Percentiles rank a stretch among this genome's conserved stretches.
phyloP scores from a whole-genome alignment of 2,329 filamentous ascomycete species.

The Scopulariopsis brevicaulis region DNA sequence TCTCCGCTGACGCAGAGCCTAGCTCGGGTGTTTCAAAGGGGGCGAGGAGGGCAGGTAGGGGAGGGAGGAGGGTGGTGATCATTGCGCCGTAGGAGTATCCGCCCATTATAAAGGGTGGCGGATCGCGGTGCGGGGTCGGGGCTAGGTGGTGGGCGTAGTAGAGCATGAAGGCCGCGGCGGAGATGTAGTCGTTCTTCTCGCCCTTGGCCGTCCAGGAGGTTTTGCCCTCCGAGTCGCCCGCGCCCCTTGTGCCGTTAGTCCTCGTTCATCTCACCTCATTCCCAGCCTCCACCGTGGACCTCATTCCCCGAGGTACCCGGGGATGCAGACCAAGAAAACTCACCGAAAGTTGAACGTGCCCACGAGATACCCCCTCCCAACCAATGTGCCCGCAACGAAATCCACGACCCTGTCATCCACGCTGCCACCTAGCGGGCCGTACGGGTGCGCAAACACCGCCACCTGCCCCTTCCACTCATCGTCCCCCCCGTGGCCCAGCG shows the following conservation, averaged over 20 bases:
- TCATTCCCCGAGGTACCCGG: neutral
- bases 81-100: constrained; percentile 91
- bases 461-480: constrained; percentile 34
- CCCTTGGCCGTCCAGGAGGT: constrained; percentile 82
- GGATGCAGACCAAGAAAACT: constrained; percentile 5
- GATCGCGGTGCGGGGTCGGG: constrained; percentile 15
- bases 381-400: constrained; percentile 49
- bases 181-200: constrained; percentile 73
- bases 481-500: constrained; percentile 12
- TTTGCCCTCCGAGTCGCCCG: constrained; percentile 58
- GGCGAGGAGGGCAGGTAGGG: constrained; percentile 44
- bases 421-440: constrained; percentile 74
- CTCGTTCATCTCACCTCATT: neutral
- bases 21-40: constrained; percentile 40
- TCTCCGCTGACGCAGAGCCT: constrained; percentile 54
- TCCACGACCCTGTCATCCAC: constrained; percentile 75
- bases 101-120: constrained; percentile 41
- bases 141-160: constrained; percentile 57
- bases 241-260: constrained; percentile 48
- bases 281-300: neutral
- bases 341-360: constrained; percentile 90
- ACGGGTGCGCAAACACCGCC: constrained; percentile 76
- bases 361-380: constrained; percentile 64
- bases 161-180: constrained; percentile 68
- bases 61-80: constrained; percentile 62